Base-by-base conservation (phyloP, 331 rosid species). In the Malus hybrid region DNA sequence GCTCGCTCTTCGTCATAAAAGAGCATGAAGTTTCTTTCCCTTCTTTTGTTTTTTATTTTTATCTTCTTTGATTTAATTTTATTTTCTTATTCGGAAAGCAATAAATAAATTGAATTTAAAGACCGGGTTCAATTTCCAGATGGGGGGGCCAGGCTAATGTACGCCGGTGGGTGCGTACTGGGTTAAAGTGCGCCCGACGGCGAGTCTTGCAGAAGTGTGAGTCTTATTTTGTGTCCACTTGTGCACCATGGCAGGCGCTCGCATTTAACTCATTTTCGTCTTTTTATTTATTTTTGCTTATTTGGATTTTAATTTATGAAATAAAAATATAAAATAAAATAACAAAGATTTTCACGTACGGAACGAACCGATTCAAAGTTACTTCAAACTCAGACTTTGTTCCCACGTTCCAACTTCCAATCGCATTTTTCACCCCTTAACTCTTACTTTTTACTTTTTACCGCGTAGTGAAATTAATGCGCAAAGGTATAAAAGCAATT, bases 11-110 rank as follows among this genome's bases (percentile, higher is more conserved):
- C 84, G 88, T 86, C 77, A 82, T 76, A 84, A 78, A 52, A 81
- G 88, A 88, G 90, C 89, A 88, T 88, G 97, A 85, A 55, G 76
- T 68, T 78, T 26, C 78, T 76, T 78, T 68, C 29, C n/a, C 63
- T 6, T 57, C 24, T 66, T 22, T 48, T 60, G 97, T 65, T 20
- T 46, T 58, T 32, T n/a, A 57, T 48, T 72, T 30, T 10, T 39
- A 12, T 8, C 46, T 3, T 2, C 24, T 24, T 24, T 24, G 24
- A 39, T 39, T 9, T 9, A n/a, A 33, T 32, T 30, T 50, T 39
- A 8, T 36, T 60, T 75, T 34, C 33, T n/a, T 73, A 15, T 42
- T 18, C 12, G 6, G 24, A 71, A 46, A 26, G 56, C 15, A 24
- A 26, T 62, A 62, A 24, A 28, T 52, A 13, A 58, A 58, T 58